Evolutionary conservation across 495 filamentous ascomycete genomes (phyloP).

Genomic region (Hypoxylon cercidicola): DNA sequence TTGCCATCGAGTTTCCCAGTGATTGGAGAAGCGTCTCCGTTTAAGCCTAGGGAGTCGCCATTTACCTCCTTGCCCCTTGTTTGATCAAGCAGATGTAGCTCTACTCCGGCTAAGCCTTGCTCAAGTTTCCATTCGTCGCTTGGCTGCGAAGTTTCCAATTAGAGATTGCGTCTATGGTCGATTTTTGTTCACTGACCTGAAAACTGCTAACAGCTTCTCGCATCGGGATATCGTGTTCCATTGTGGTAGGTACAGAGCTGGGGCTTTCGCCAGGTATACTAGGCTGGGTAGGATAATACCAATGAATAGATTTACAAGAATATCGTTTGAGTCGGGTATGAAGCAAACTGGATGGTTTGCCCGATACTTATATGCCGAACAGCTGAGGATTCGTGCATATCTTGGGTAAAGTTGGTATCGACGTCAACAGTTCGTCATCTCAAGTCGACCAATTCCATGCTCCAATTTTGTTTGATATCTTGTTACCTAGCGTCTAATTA

Average conservation of each 20-base stretch:
- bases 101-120: conserved; percentile 59
- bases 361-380: background rate
- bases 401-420: background rate
- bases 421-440: conserved; percentile 7
- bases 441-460: background rate
- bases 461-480: background rate
- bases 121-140: conserved; percentile 66
- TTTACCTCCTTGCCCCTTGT: conserved; percentile 44
- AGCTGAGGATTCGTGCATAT: background rate
- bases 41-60: conserved; percentile 45
- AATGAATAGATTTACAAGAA: background rate
- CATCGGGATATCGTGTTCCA: conserved; percentile 37
- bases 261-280: background rate
- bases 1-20: conserved; percentile 17
- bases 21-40: conserved; percentile 47
- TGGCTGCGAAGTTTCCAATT: conserved; percentile 41
- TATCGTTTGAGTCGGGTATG: background rate
- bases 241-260: conserved; percentile 3
- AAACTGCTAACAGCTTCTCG: conserved; percentile 28
- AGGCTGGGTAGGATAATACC: background rate
- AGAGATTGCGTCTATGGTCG: conserved; percentile 20
- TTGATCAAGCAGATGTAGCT: conserved; percentile 61
- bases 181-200: conserved; percentile 21
- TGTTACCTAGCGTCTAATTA: conserved; percentile 1
- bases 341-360: background rate